Evolutionary conservation across 345 rosid genomes (phyloP).

Genomic region (Passiflora organensis): DNA sequence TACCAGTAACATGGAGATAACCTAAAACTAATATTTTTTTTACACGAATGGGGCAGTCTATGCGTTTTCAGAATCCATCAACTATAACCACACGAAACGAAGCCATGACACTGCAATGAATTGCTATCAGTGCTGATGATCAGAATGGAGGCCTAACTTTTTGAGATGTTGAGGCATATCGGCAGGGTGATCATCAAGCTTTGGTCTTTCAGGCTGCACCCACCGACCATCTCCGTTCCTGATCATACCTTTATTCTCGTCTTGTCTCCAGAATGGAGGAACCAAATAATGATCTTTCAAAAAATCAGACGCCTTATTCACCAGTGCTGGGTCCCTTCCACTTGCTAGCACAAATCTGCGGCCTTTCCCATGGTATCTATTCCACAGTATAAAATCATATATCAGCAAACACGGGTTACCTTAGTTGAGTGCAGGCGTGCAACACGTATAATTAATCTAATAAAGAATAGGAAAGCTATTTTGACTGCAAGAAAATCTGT

Average conservation of each 20-base stretch:
- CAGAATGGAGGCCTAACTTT: constrained; percentile 29
- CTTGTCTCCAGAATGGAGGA: constrained; percentile 81
- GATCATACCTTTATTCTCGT: constrained; percentile 69
- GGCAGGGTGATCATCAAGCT: constrained; percentile 56
- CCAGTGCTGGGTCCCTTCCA: constrained; percentile 74
- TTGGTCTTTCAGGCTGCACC: constrained; percentile 69
- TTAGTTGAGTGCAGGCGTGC: too few relatives aligned
- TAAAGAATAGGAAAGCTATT: background rate
- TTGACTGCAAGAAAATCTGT: background rate
- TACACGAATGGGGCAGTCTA: too few relatives aligned
- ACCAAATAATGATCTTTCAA: constrained; percentile 69
- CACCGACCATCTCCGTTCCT: constrained; percentile 64
- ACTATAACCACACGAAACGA: too few relatives aligned
- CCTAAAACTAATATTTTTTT: too few relatives aligned
- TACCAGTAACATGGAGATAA: too few relatives aligned
- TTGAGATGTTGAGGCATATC: constrained; percentile 47
- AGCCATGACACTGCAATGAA: too few relatives aligned
- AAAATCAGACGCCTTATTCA: constrained; percentile 73
- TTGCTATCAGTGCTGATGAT: background rate
- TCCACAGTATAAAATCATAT: background rate
- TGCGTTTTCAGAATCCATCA: too few relatives aligned
- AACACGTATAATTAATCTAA: background rate
- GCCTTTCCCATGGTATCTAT: constrained; percentile 77
- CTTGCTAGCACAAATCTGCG: constrained; percentile 57
- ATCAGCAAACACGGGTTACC: background rate